Evolutionary conservation across 1,139 yeast genomes (phyloP).

Genomic region (Suhomyces chickasaworum): DNA sequence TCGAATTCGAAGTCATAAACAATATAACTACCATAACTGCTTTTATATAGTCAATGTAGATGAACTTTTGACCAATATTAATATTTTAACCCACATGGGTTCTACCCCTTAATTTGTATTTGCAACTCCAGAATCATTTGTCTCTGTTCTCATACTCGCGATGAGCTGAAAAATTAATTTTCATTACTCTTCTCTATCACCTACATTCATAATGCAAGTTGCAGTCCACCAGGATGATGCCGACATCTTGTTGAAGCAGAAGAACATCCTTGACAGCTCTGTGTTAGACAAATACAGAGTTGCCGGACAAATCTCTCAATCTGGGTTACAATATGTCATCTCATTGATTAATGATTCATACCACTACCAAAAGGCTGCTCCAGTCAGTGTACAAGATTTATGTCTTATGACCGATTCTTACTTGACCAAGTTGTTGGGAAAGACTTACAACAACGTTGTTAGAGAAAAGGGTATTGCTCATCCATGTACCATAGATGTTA

Average conservation of each 20-base stretch:
- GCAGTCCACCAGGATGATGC: constrained; percentile 73
- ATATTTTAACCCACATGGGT: neutral
- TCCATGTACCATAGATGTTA: constrained; percentile 88
- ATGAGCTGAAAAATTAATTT: constrained; percentile 12
- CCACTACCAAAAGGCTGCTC: constrained; percentile 52
- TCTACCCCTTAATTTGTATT: neutral
- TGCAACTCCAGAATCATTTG: neutral
- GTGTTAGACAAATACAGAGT: constrained; percentile 80
- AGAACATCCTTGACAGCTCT: constrained; percentile 62
- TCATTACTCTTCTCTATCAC: constrained; percentile 5
- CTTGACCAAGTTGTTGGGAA: constrained; percentile 55
- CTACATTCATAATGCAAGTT: constrained; percentile 49
- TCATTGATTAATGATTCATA: constrained; percentile 71
- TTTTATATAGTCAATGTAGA: too few relatives aligned
- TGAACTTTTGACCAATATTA: neutral
- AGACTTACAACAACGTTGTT: constrained; percentile 56
- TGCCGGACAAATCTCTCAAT: constrained; percentile 92
- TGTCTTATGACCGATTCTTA: constrained; percentile 82
- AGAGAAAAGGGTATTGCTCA: constrained; percentile 85
- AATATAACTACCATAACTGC: too few relatives aligned
- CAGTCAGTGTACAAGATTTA: constrained; percentile 66
- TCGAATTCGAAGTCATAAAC: too few relatives aligned
- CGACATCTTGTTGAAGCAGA: constrained; percentile 70
- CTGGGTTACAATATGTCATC: constrained; percentile 69
- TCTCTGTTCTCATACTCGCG: constrained; percentile 9